A percentile compares a stretch with the other conserved stretches of the same genome.
phyloP scores from a whole-genome alignment of 306 rosid species.

The Arachis hypogaea region DNA sequence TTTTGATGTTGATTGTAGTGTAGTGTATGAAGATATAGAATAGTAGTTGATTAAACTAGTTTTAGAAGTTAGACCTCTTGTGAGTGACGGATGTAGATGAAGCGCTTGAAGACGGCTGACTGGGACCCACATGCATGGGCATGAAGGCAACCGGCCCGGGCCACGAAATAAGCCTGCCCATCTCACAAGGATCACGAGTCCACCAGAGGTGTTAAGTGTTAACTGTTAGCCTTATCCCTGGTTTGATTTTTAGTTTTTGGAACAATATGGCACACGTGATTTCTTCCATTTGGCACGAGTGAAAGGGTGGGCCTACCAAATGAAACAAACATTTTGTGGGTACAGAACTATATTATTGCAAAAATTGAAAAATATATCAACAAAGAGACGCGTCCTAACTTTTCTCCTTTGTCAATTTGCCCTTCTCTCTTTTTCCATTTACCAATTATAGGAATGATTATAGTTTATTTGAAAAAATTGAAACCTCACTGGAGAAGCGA shows the following conservation, averaged over 20 bases:
- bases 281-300: conserved; percentile 22
- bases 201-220: not conserved
- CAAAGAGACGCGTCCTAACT: not conserved
- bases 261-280: conserved; percentile 28
- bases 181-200: conserved; percentile 13
- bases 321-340: conserved; percentile 34
- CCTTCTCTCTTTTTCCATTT: not conserved
- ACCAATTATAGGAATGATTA: not conserved
- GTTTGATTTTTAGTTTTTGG: not conserved
- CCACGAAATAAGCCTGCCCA: conserved; percentile 37
- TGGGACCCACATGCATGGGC: conserved; percentile 9
- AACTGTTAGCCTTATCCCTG: not conserved
- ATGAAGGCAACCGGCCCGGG: conserved; percentile 32
- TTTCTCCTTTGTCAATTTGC: not conserved
- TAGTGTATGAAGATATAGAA: too few relatives aligned
- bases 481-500: too few relatives aligned
- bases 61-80: not conserved
- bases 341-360: not conserved
- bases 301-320: conserved; percentile 38
- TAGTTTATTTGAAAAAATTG: not conserved
- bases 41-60: too few relatives aligned
- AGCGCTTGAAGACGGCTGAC: not conserved
- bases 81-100: not conserved
- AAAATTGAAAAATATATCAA: conserved; percentile 1
- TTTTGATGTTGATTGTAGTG: not conserved